A percentile compares a stretch with the other conserved stretches of the same genome.
Conservation (phyloP, 1,284 basidiomycete species). For the Trichosporon sp. region DNA sequence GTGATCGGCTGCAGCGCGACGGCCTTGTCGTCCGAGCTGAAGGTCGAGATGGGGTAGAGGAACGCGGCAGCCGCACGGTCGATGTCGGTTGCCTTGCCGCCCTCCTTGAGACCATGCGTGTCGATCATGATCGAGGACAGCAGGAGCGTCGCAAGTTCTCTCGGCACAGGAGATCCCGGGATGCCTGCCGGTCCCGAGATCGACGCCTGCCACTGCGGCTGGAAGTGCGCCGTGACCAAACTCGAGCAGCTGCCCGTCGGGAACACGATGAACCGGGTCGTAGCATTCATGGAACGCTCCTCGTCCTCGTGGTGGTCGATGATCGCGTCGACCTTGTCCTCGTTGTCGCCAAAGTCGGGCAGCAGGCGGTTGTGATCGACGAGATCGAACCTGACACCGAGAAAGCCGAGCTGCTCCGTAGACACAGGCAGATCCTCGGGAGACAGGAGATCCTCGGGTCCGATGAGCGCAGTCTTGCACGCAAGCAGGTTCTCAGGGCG, state of each 20-base stretch:
- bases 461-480: conserved; percentile 57
- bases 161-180: conserved; percentile 36
- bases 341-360: conserved; percentile 50
- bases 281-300: conserved; percentile 57
- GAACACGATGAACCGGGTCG: conserved; percentile 59
- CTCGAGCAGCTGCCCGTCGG: conserved; percentile 73
- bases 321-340: conserved; percentile 60
- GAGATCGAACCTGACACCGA: conserved; percentile 63
- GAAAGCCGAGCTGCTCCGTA: conserved; percentile 48
- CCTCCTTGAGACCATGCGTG: conserved; percentile 66
- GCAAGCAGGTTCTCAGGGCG: conserved; percentile 83
- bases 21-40: not conserved
- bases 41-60: conserved; percentile 50
- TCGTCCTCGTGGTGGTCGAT: conserved; percentile 95
- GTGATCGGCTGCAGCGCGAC: not conserved
- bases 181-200: conserved; percentile 22
- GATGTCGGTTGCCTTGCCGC: conserved; percentile 63
- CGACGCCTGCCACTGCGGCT: conserved; percentile 35
- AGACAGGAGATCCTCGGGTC: conserved; percentile 53
- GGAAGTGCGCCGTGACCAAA: conserved; percentile 60
- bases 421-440: conserved; percentile 43
- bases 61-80: conserved; percentile 61
- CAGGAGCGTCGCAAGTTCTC: conserved; percentile 68
- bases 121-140: conserved; percentile 75
- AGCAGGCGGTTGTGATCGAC: conserved; percentile 83